These are phyloP conservation scores for Lophium mytilinum DNA, from an alignment of 495 filamentous ascomycete species.

Conservation along the genomic window DNA sequence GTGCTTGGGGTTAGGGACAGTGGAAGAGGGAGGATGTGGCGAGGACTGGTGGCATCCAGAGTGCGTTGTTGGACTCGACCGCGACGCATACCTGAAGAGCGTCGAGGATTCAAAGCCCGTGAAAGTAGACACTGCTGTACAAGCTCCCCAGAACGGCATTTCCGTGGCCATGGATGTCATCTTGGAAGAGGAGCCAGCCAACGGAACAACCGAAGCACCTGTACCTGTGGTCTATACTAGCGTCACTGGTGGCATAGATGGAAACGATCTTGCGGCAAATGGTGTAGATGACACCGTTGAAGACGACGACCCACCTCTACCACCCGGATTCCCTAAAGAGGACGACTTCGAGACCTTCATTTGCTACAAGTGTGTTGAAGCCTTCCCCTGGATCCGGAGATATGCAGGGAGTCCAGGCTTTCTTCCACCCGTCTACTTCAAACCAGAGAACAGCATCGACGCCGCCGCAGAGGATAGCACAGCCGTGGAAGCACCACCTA, in stretches of 20 bases:
- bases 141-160: constrained; percentile 8
- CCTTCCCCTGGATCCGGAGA: constrained; percentile 82
- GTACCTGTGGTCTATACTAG: constrained; percentile 1
- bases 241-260: constrained; percentile 13
- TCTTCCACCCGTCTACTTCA: constrained; percentile 55
- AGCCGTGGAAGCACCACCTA: constrained; percentile 18
- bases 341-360: constrained; percentile 83
- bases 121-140: not conserved
- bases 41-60: constrained; percentile 99
- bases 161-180: constrained; percentile 17
- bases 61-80: constrained; percentile 72
- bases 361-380: constrained; percentile 88
- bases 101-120: constrained; percentile 13
- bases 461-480: not conserved
- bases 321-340: constrained; percentile 79
- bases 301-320: constrained; percentile 51
- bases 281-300: constrained; percentile 10
- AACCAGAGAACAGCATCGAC: constrained; percentile 7
- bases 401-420: constrained; percentile 85
- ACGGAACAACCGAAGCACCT: constrained; percentile 6
- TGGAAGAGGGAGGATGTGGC: constrained; percentile 78
- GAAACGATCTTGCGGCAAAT: constrained; percentile 15
- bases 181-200: constrained; percentile 6
- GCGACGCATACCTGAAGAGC: constrained; percentile 38
- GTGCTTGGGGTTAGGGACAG: constrained; percentile 76